Base-by-base conservation (phyloP, 257 asterid species). In the Nyctanthes arbortristis region DNA sequence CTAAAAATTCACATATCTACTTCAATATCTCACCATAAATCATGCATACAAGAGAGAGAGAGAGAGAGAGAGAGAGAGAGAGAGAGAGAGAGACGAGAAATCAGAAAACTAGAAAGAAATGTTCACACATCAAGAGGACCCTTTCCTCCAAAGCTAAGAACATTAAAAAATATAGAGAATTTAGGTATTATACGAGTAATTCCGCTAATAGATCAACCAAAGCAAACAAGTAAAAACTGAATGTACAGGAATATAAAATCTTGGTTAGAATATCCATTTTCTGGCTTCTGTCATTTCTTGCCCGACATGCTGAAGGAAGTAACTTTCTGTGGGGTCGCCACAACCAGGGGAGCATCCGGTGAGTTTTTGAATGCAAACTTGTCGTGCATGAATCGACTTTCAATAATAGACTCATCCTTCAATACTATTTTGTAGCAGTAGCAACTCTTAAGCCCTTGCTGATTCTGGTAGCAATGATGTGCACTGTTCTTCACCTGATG, bases 391-490 rank as follows among this genome's bases (percentile, higher is more conserved):
- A 94, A 91, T 55, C 93, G 89, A 37, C 97, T 91, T 78, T 94
- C 99, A 16, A 94, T 78, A 40, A 94, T 89, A 73, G 99, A 94
- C 66, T 94, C 99, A 35, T 94, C 96, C 84, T 92, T 91, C 73
- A 82, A 73, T 16, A 94, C 93, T 61, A 94, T 85, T 78, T 75
- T 94, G 87, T 94, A 89, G 79, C 99, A 94, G 64, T 94, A 94
- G 84, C 99, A 94, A 84, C 99, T 91, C 95, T 94, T 94, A 1
- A 89, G 96, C 18, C 97, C 97, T 81, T 91, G 97, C 68, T 91
- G 99, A 72, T 84, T 88, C 80, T 82, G 91, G 81, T 86, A 94
- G 76, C 99, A 94, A 18, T 68, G 77, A 66, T 94, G 99, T 11
- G 87, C 92, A 61, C 97, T 91, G 85, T 91, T 86, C 90, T 89